A percentile compares a stretch with the other conserved stretches of the same genome.
These are phyloP conservation scores for Fusarium palustre DNA, from an alignment of 2,329 filamentous ascomycete genomes.

Conservation along the genomic window DNA sequence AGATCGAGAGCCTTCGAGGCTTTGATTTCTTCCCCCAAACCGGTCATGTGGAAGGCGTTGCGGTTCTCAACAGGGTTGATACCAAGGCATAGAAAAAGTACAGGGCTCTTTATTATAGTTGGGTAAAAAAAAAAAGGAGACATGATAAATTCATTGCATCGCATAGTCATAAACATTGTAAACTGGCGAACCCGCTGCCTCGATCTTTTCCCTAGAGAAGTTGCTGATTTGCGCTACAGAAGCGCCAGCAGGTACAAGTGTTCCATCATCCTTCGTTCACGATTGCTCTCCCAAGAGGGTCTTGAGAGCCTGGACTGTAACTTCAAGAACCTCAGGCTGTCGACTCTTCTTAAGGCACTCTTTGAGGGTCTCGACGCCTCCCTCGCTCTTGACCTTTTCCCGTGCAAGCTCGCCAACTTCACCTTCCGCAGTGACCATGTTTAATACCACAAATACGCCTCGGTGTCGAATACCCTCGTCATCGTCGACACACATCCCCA, in stretches of 20 bases:
- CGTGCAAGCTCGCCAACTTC: constrained; percentile 71
- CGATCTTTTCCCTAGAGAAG: constrained; percentile 8
- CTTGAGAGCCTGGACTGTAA: constrained; percentile 80
- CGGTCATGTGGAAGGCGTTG: constrained; percentile 75
- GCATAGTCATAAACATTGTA: constrained; percentile 37
- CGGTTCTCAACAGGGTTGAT: constrained; percentile 69
- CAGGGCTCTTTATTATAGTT: constrained; percentile 25
- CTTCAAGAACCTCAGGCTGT: constrained; percentile 75
- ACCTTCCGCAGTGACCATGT: constrained; percentile 76
- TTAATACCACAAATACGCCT: constrained; percentile 80
- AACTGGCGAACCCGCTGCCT: constrained; percentile 28
- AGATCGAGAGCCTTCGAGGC: constrained; percentile 89
- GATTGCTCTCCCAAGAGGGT: constrained; percentile 63
- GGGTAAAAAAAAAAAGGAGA: constrained; percentile 13
- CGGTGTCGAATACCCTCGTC: constrained; percentile 76
- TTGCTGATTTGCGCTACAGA: constrained; percentile 5
- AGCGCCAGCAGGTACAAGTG: constrained; percentile 14
- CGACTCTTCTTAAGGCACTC: constrained; percentile 76
- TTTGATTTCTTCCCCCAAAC: constrained; percentile 99
- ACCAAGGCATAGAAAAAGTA: constrained; percentile 30
- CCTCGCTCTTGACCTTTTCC: constrained; percentile 69
- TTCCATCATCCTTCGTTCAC: constrained; percentile 15
- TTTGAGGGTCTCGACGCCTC: constrained; percentile 76
- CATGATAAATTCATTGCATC: constrained; percentile 30
- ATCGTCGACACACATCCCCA: constrained; percentile 82